Evolutionary conservation across 306 rosid genomes (phyloP).

Genomic region (Alnus rubra): DNA sequence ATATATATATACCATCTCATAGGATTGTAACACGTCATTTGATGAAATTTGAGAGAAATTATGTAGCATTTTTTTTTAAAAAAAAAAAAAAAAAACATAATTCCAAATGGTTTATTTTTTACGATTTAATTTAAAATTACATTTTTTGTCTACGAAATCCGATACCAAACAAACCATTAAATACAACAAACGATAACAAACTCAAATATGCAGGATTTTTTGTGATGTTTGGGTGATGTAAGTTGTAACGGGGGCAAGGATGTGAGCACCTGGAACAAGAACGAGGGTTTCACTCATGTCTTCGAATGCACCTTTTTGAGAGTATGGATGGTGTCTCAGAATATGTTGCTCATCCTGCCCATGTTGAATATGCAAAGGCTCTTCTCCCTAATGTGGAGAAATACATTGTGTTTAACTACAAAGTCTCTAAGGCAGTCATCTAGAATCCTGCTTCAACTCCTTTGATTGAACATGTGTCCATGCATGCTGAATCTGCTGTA

Average conservation of each 20-base stretch:
- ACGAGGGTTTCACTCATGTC: slow-evolving; percentile 3
- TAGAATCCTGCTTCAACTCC: not conserved
- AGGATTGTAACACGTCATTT: no score
- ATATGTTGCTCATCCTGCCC: slow-evolving; percentile 6
- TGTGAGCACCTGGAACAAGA: not conserved
- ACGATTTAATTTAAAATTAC: no score
- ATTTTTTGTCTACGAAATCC: no score
- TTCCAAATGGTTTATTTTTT: no score
- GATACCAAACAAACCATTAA: no score
- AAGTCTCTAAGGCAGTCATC: not conserved
- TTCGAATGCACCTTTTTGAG: slow-evolving; percentile 1
- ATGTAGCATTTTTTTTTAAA: no score
- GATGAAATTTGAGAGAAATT: no score
- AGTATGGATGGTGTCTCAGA: not conserved
- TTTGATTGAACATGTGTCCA: not conserved
- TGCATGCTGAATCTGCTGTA: no score
- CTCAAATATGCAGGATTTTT: no score
- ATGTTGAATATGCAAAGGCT: not conserved
- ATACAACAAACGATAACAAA: no score
- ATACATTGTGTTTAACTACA: slow-evolving; percentile 2
- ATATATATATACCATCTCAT: no score
- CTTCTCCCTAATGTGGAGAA: not conserved
- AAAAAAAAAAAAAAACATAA: no score
- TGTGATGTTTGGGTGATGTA: not conserved
- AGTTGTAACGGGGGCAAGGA: slow-evolving; percentile 7